phyloP scores from a whole-genome alignment of 257 asterid genomes.

The Solanum sejunctum region DNA sequence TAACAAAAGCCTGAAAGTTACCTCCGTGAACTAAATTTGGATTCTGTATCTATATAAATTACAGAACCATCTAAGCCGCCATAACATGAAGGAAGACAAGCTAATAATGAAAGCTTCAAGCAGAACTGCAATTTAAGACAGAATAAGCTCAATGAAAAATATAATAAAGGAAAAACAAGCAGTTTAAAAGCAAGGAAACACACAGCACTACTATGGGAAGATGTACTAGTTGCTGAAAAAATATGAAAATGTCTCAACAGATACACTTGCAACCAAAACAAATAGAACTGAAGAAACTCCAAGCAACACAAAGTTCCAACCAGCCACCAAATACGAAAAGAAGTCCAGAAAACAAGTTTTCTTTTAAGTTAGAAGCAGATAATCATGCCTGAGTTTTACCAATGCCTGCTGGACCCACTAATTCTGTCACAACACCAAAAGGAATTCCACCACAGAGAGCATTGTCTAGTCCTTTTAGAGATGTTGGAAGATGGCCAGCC shows the following conservation, averaged over 20 bases:
- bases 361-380: neutral
- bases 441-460: conserved; percentile 86
- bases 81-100: conserved; percentile 54
- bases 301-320: neutral
- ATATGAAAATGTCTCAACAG: neutral
- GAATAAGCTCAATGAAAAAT: neutral
- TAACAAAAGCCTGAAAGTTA: conserved; percentile 4
- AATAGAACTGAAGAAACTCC: neutral
- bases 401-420: conserved; percentile 91
- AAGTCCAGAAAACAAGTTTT: neutral
- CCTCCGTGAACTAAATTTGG: conserved; percentile 85
- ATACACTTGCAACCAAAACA: neutral
- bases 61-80: conserved; percentile 81
- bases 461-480: conserved; percentile 56
- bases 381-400: conserved; percentile 73
- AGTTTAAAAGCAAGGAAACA: neutral
- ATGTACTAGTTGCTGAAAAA: neutral
- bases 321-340: neutral
- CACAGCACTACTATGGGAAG: neutral
- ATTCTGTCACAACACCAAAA: conserved; percentile 75
- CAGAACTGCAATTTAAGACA: conserved; percentile 42
- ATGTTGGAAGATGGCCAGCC: conserved; percentile 82
- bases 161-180: neutral
- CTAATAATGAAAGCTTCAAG: conserved; percentile 70
- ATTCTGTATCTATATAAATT: conserved; percentile 78